Evolutionary conservation across 106 monocot genomes (phyloP), one percentile per base, ranked within the genome.

Genomic region (Acorus gramineus): DNA sequence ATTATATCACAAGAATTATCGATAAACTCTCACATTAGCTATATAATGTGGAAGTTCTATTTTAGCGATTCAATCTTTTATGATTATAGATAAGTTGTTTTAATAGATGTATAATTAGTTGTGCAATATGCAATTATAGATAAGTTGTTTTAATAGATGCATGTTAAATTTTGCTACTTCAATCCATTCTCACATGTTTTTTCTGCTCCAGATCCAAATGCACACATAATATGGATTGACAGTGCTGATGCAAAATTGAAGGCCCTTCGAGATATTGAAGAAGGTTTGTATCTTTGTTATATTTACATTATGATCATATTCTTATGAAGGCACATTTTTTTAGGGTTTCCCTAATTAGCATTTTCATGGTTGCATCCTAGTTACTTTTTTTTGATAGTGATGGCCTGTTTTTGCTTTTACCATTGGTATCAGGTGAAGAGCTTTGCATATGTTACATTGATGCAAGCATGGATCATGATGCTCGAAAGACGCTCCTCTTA

Each of bases 361-460:
- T 55, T 67, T 56, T 7, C 9, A 49, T 59, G 42, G 46, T 14
- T 50, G 9, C 12, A 28, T 28, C 28, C 28, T 28, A 28, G 28
- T 28, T 28, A 28, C 28, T 28, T 28, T 28, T 28, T 14, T n/a
- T 14, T 52, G 7, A 13, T 42, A 63, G 11, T 42, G 4, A 44
- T 52, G 59, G 51, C 47, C 11, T 69, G 51, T 50, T 42, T 48
- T 28, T 6, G 13, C 8, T 66, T 47, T 57, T 28, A 14, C 67
- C 28, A 1, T 49, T 71, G 63, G 9, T 71, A 14, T 56, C 55
- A 93, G 89, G 78, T 47, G 94, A 94, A 66, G 94, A 94, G 64
- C 84, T 94, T 55, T 70, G 84, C 13, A 89, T 94, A 47, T 94
- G 89, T 76, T 94, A 94, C 52, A 84, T 94, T 43, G 94, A 94